These are phyloP conservation scores for Chrysanthemum makinoi DNA, from an alignment of 129 eudicot genomes.

Conservation along the genomic window DNA sequence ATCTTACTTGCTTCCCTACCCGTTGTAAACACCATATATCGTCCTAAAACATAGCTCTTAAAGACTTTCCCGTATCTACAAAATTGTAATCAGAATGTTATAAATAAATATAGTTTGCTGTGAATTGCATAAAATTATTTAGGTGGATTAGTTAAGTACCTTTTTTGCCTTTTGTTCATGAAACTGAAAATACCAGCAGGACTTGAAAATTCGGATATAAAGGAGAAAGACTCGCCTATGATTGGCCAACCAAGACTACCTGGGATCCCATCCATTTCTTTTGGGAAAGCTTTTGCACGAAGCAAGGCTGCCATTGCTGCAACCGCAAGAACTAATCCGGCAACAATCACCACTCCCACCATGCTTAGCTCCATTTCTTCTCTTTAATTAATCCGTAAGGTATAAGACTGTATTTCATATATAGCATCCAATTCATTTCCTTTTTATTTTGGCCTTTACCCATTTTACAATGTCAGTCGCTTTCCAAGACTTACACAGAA, in stretches of 20 bases:
- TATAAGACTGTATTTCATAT: background rate
- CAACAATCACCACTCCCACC: conserved; percentile 23
- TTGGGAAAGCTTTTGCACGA: conserved; percentile 42
- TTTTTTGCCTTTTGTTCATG: conserved; percentile 66
- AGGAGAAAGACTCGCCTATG: conserved; percentile 62
- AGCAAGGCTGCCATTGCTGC: conserved; percentile 22
- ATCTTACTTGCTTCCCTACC: conserved; percentile 83
- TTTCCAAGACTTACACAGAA: background rate
- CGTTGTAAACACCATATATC: conserved; percentile 64
- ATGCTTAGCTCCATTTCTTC: conserved; percentile 34
- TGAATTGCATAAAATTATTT: background rate
- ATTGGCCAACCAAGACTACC: conserved; percentile 80
- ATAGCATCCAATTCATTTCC: background rate
- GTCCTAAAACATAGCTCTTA: conserved; percentile 70
- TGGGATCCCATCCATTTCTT: conserved; percentile 61
- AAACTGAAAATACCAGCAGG: conserved; percentile 71
- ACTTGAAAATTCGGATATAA: conserved; percentile 63
- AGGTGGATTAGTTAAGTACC: conserved; percentile 27
- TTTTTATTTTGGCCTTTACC: background rate
- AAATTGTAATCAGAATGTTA: background rate
- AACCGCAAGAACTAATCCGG: conserved; percentile 25
- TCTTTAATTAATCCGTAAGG: background rate
- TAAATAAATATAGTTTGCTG: background rate
- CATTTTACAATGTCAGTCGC: background rate
- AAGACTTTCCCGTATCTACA: conserved; percentile 76